These are phyloP conservation scores for Leccinum pellstonianum DNA, from an alignment of 768 basidiomycete species.

Conservation along the genomic window DNA sequence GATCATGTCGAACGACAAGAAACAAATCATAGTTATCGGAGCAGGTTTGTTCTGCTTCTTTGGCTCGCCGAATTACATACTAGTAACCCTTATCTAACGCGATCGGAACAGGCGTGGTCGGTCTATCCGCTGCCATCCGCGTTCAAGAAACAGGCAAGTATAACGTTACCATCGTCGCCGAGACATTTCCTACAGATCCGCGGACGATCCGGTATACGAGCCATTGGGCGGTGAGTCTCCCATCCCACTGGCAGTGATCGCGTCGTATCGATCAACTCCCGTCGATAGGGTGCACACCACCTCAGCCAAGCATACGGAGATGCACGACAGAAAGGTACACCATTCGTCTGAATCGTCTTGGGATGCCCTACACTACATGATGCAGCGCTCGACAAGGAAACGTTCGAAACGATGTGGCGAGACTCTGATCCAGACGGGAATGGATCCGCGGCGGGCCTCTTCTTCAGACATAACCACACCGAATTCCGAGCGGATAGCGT, in stretches of 20 bases:
- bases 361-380: not conserved
- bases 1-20: conserved; percentile 19
- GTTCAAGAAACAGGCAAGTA: conserved; percentile 64
- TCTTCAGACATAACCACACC: conserved; percentile 61
- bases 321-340: conserved; percentile 54
- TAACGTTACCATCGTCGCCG: conserved; percentile 67
- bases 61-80: not conserved
- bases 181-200: conserved; percentile 68
- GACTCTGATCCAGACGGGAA: conserved; percentile 56
- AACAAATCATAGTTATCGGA: conserved; percentile 39
- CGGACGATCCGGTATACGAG: conserved; percentile 77
- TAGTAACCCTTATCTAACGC: not conserved
- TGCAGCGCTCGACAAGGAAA: conserved; percentile 66
- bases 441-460: conserved; percentile 53
- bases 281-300: conserved; percentile 75
- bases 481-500: conserved; percentile 51
- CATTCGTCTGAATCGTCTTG: not conserved
- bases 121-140: conserved; percentile 71
- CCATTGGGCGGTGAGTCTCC: conserved; percentile 68
- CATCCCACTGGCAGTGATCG: not conserved
- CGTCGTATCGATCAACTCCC: not conserved
- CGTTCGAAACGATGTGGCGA: conserved; percentile 74
- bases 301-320: conserved; percentile 57
- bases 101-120: conserved; percentile 60
- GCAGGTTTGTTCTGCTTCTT: conserved; percentile 32